Evolutionary conservation across 139 green algal species (phyloP).

Genomic region (Chlamydomonas incerta): DNA sequence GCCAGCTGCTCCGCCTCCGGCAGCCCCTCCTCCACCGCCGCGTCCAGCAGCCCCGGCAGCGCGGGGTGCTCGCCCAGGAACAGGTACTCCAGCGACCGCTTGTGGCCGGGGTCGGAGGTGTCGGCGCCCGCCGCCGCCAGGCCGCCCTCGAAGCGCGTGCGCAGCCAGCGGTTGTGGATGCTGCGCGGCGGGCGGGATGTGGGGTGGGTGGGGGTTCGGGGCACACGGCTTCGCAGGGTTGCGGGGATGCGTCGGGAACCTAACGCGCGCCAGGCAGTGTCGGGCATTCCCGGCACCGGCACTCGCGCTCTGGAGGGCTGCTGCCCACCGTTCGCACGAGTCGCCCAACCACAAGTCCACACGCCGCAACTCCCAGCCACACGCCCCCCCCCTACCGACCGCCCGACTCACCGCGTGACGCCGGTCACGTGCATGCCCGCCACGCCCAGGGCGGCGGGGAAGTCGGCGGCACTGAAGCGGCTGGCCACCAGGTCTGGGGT

Average conservation of each 20-base stretch:
- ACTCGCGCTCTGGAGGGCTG: too few relatives aligned
- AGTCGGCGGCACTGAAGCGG: constrained; percentile 53
- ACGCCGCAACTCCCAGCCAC: too few relatives aligned
- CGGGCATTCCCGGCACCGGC: too few relatives aligned
- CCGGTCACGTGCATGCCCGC: constrained; percentile 39
- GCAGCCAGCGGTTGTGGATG: constrained; percentile 81
- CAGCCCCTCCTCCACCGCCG: constrained; percentile 65
- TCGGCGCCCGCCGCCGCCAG: constrained; percentile 16
- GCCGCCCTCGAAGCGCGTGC: constrained; percentile 64
- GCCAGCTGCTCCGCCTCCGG: constrained; percentile 30
- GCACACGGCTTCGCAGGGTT: too few relatives aligned
- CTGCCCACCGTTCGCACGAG: too few relatives aligned
- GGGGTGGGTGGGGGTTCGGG: background rate
- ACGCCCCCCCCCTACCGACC: too few relatives aligned
- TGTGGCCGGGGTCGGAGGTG: constrained; percentile 49
- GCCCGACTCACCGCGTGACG: constrained; percentile 44
- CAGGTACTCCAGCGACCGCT: constrained; percentile 74
- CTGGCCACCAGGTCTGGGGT: constrained; percentile 49
- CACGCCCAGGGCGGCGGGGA: constrained; percentile 37
- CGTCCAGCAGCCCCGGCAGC: constrained; percentile 57
- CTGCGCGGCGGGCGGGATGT: background rate
- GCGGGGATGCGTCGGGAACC: too few relatives aligned
- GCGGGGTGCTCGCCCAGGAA: constrained; percentile 67
- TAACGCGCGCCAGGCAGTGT: too few relatives aligned
- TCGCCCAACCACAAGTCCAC: too few relatives aligned